A percentile compares a stretch with the other conserved stretches of the same genome.
Conservation (phyloP, 1,284 basidiomycete genomes). For the Peniophora sp. region DNA sequence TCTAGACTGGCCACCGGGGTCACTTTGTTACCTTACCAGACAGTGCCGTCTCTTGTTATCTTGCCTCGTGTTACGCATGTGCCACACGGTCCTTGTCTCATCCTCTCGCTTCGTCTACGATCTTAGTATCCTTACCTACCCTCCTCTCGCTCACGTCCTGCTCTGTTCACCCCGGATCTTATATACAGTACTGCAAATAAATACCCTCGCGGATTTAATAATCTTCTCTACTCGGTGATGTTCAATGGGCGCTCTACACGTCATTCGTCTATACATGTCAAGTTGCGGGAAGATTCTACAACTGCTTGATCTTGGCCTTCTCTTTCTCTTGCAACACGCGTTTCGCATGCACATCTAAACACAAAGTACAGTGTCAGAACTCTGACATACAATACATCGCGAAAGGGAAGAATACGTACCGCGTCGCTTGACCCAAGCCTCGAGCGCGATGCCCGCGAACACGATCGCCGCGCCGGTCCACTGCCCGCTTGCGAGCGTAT, state of each 20-base stretch:
- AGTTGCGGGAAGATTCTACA: conserved; percentile 30
- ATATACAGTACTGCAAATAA: too few relatives aligned
- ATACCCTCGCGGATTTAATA: too few relatives aligned
- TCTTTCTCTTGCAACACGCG: conserved; percentile 73
- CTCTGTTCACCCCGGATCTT: too few relatives aligned
- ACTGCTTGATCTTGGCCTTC: conserved; percentile 70
- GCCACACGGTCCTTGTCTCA: background rate
- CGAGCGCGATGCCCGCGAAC: conserved; percentile 89
- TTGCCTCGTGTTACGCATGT: background rate
- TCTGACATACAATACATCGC: conserved; percentile 4
- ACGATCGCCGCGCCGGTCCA: conserved; percentile 87
- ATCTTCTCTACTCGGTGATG: too few relatives aligned
- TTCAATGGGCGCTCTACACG: too few relatives aligned
- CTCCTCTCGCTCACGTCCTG: too few relatives aligned
- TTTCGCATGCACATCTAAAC: conserved; percentile 68
- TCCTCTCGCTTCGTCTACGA: background rate
- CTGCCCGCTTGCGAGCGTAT: conserved; percentile 78
- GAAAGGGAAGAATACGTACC: conserved; percentile 34
- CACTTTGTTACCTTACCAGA: conserved; percentile 6
- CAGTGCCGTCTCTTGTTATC: too few relatives aligned
- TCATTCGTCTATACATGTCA: background rate
- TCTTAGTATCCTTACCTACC: too few relatives aligned
- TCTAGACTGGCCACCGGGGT: conserved; percentile 46
- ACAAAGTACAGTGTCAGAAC: background rate
- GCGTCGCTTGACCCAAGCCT: conserved; percentile 83